Base-by-base conservation (phyloP, 2,329 filamentous ascomycete genomes). In the Claviceps pazoutovae region DNA sequence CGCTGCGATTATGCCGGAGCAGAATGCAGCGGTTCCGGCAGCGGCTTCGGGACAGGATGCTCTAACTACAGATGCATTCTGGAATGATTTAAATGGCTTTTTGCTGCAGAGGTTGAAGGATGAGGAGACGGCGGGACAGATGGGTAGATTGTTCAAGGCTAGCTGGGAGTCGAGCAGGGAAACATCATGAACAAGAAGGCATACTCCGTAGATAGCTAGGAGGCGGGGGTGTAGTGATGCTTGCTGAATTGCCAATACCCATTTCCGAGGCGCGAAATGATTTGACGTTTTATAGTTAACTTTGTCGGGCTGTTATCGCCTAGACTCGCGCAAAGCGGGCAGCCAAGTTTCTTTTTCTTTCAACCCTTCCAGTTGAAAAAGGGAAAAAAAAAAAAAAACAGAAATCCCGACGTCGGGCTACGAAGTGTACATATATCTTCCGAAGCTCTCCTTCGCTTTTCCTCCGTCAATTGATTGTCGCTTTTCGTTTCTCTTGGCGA, bases 71-170 rank as follows among this genome's bases (percentile, higher is more conserved):
- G 79, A 84, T 6, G 82, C 77, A 51, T 98, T 98, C 64, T 98
- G 93, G 93, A 70, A 69, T 8, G 93, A 97, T 70, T 67, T 98
- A 56, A 81, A 82, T 62, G 85, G 79, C 0, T 97, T 91, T 67
- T 64, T 98, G 65, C 70, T 81, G 62, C 86, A 90, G 71, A 79
- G 88, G 64, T 69, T 95, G 60, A 82, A 84, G 67, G 85, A 94
- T 63, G 81, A 80, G 61, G 68, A 68, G 52, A 67, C 74, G 62
- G 86, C 84, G 1, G 78, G 79, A 58, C 78, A 81, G 59, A 66
- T 91, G 60, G 76, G 77, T 38, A 71, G 66, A 5, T 64, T 86
- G 21, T 96, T 96, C 63, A 84, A 78, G 67, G 71, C 71, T 45
- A 84, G 83, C 44, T 93, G 86, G 84, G 74, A 80, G 58, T 71